phyloP scores from a whole-genome alignment of 352 stramenopile genomes.

The Globisporangium orthogonon region DNA sequence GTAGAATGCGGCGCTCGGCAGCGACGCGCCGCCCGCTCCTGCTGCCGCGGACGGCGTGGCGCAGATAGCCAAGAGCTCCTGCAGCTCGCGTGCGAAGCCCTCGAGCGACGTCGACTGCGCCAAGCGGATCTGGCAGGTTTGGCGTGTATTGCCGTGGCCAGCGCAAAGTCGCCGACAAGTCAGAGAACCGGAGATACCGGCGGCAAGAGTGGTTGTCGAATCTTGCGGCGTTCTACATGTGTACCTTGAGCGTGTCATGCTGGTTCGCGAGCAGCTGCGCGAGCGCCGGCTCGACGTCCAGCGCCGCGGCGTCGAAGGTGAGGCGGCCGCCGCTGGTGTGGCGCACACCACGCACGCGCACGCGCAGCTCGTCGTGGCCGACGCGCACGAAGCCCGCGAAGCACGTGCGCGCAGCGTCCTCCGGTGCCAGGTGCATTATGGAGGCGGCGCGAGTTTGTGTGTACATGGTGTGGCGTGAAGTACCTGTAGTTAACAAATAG shows the following conservation, averaged over 20 bases:
- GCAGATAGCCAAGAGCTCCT: conserved; percentile 55
- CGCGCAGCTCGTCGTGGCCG: conserved; percentile 34
- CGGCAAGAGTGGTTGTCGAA: too few relatives aligned
- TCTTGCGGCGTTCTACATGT: background rate
- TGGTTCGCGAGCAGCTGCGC: conserved; percentile 35
- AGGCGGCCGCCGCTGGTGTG: conserved; percentile 14
- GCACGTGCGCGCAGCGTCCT: conserved; percentile 28
- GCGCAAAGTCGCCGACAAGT: background rate
- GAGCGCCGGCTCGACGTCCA: conserved; percentile 55
- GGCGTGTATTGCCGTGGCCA: too few relatives aligned
- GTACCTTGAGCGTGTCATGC: conserved; percentile 40
- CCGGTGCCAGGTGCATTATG: conserved; percentile 25
- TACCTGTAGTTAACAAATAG: too few relatives aligned
- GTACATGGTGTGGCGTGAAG: too few relatives aligned
- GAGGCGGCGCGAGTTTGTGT: too few relatives aligned
- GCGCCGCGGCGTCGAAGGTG: conserved; percentile 28
- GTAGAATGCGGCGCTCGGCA: conserved; percentile 57
- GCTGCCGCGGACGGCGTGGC: conserved; percentile 4
- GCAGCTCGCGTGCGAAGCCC: conserved; percentile 42
- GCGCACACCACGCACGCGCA: conserved; percentile 34
- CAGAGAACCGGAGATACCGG: background rate
- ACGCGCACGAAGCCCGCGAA: conserved; percentile 58
- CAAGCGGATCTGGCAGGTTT: conserved; percentile 24
- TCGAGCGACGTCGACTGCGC: conserved; percentile 46
- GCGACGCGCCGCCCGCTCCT: background rate